Percentiles rank a stretch among this genome's conserved stretches.
Evolutionary conservation across 441 rosid genomes (phyloP).

Genomic region (Gossypium laxum): DNA sequence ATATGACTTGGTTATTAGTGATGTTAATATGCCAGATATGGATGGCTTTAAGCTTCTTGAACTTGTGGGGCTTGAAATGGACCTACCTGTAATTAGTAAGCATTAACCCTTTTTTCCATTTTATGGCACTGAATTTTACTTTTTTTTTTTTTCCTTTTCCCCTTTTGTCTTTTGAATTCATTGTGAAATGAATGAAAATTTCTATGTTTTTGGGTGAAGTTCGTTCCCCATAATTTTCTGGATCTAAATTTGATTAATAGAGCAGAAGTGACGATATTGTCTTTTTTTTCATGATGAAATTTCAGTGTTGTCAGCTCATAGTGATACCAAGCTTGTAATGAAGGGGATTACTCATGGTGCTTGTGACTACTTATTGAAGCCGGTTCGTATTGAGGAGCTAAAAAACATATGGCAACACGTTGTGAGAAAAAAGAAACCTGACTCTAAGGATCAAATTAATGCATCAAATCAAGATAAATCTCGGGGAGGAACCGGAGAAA

Average conservation of each 20-base stretch:
- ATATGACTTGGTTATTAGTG: slow-evolving; percentile 85
- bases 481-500: slow-evolving; percentile 26
- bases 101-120: not conserved
- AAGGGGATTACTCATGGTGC: slow-evolving; percentile 91
- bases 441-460: slow-evolving; percentile 31
- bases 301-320: slow-evolving; percentile 76
- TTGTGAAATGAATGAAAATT: not conserved
- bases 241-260: not conserved
- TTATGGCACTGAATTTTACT: slow-evolving; percentile 8
- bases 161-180: not conserved
- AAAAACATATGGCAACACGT: slow-evolving; percentile 94
- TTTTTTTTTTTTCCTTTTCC: slow-evolving; percentile 1
- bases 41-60: slow-evolving; percentile 97
- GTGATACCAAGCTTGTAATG: slow-evolving; percentile 70
- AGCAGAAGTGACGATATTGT: not conserved
- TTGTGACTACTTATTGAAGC: slow-evolving; percentile 73
- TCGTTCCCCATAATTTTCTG: not conserved
- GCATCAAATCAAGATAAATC: slow-evolving; percentile 30
- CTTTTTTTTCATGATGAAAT: slow-evolving; percentile 9
- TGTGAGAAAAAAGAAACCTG: slow-evolving; percentile 49
- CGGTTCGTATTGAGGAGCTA: slow-evolving; percentile 76
- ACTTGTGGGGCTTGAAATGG: slow-evolving; percentile 94
- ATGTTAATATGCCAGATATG: slow-evolving; percentile 96
- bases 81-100: slow-evolving; percentile 87
- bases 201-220: not conserved